A percentile compares a stretch with the other conserved stretches of the same genome.
phyloP scores from a whole-genome alignment of 1,284 basidiomycete species.

The Pyrrhoderma noxium region DNA sequence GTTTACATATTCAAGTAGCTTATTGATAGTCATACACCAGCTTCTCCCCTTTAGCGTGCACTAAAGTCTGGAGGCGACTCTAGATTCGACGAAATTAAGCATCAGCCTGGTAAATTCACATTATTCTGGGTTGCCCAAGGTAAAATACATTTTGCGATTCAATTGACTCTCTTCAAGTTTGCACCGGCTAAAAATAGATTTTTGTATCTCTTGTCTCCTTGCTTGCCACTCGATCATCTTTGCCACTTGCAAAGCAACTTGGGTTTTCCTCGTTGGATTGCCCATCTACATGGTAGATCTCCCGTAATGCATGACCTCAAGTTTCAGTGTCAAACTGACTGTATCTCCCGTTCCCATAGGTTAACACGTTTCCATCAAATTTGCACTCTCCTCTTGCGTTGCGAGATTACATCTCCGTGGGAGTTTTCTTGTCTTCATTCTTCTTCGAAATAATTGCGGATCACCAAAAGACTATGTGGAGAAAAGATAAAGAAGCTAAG shows the following conservation, averaged over 20 bases:
- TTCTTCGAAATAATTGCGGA: constrained; percentile 62
- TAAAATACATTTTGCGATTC: constrained; percentile 20
- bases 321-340: not conserved
- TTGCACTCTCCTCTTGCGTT: constrained; percentile 51
- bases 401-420: constrained; percentile 52
- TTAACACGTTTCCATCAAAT: constrained; percentile 53
- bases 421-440: constrained; percentile 53
- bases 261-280: constrained; percentile 63
- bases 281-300: constrained; percentile 55
- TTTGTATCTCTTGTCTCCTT: too few relatives aligned
- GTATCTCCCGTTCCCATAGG: constrained; percentile 25
- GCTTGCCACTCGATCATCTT: too few relatives aligned
- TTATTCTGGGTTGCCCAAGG: constrained; percentile 68
- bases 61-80: constrained; percentile 50
- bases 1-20: constrained; percentile 18
- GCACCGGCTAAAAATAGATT: too few relatives aligned
- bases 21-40: constrained; percentile 1
- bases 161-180: constrained; percentile 8
- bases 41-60: constrained; percentile 31
- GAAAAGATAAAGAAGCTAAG: constrained; percentile 53
- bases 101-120: constrained; percentile 51
- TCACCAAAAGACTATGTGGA: constrained; percentile 64
- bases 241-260: constrained; percentile 60
- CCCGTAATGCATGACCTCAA: not conserved
- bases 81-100: constrained; percentile 65